phyloP scores from a whole-genome alignment of 163 green algal genomes.

The Prototheca cutis region DNA sequence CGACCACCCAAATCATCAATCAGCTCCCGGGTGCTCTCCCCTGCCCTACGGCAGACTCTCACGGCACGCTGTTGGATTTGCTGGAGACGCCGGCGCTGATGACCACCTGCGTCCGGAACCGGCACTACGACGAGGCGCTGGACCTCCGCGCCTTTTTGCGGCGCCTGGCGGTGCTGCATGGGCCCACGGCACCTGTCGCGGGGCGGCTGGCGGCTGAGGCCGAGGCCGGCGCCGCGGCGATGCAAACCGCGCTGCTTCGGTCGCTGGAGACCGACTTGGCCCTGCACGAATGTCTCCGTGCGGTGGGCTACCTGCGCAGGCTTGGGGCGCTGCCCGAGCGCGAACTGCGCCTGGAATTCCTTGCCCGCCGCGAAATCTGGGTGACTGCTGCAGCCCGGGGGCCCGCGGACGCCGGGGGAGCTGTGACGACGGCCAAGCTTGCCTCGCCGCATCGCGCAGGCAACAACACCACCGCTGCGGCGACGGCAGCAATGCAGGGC shows the following conservation, averaged over 20 bases:
- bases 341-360: constrained; percentile 74
- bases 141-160: constrained; percentile 77
- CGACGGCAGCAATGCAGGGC: too few relatives aligned
- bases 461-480: too few relatives aligned
- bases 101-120: constrained; percentile 89
- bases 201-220: constrained; percentile 49
- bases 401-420: constrained; percentile 31
- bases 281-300: constrained; percentile 91
- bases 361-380: constrained; percentile 62
- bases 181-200: constrained; percentile 47
- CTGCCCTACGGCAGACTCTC: constrained; percentile 4
- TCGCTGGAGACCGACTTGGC: constrained; percentile 70
- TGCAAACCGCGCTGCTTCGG: constrained; percentile 76
- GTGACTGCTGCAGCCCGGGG: constrained; percentile 26
- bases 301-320: constrained; percentile 88
- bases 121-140: constrained; percentile 94
- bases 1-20: too few relatives aligned
- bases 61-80: constrained; percentile 70
- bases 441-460: too few relatives aligned
- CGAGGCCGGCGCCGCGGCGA: constrained; percentile 33
- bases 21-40: too few relatives aligned
- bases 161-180: constrained; percentile 46
- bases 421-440: too few relatives aligned
- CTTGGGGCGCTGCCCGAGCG: constrained; percentile 58
- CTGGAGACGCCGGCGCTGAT: constrained; percentile 93